Evolutionary conservation across 352 stramenopile species (phyloP), one percentile per base, ranked within the genome.

Genomic region (Globisporangium cylindrosporum): DNA sequence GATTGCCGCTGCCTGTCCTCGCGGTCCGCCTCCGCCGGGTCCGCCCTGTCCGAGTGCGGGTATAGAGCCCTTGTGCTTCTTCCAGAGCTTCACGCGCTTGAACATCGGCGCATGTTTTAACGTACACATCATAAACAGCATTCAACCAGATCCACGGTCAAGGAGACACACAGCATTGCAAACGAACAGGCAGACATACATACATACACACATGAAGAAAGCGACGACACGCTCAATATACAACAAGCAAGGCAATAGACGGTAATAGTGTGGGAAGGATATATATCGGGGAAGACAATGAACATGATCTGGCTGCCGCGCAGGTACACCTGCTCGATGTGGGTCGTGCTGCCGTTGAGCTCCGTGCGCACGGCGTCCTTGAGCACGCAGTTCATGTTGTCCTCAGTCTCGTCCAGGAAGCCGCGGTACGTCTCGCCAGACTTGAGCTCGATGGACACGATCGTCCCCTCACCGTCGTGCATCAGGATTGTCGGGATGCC

Each of bases 301-400:
- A 94, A 93, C 46, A 92, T 73, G 78, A 96, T 94, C 71, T 96
- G 88, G 71, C 81, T 91, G 73, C 88, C 88, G 59, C 88, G 86
- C 48, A 96, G 55, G 62, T 94, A 96, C 29, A 96, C 75, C 62
- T 93, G 88, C 74, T 96, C 88, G 67, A 93, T 76, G 46, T 88
- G 79, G 25, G 80, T 84, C 22, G 80, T 92, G 67, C 91, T 93
- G 78, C 88, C 88, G 62, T 93, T 84, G 64, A 91, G 76, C 65
- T 94, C 82, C 10, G 86, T 96, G 69, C 82, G 82, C 58, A 92
- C 86, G n/a, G 82, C 88, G 70, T 96, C 88, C 62, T 90, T 94
- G 73, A 96, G 80, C 72, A 93, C 74, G 79, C 88, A 96, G 75
- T 96, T 96, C 88, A 96, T 96, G 76, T 94, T 96, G 77, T 96